Evolutionary conservation across 768 basidiomycete species (phyloP).

Genomic region (Lyophyllum semitale): DNA sequence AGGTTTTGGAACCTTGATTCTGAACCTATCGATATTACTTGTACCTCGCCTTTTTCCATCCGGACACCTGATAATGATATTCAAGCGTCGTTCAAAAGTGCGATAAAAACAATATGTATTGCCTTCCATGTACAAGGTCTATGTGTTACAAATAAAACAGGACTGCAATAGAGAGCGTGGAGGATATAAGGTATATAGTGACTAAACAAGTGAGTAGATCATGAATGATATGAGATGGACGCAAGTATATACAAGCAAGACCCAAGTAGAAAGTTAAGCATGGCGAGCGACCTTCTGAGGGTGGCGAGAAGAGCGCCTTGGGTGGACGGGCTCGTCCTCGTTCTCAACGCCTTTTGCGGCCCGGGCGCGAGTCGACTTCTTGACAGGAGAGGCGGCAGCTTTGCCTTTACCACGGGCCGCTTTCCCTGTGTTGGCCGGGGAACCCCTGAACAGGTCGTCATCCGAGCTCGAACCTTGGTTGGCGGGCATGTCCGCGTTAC

Average conservation of each 20-base stretch:
- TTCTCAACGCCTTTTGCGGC: conserved; percentile 13
- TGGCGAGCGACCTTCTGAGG: conserved; percentile 32
- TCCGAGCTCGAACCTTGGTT: conserved; percentile 10
- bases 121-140: background rate
- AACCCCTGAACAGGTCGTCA: conserved; percentile 2
- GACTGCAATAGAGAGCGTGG: background rate
- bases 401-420: conserved; percentile 19
- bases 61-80: no score
- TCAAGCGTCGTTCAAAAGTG: no score
- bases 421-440: conserved; percentile 1
- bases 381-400: conserved; percentile 7
- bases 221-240: background rate
- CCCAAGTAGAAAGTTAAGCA: conserved; percentile 2
- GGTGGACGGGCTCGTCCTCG: conserved; percentile 22
- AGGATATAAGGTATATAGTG: background rate
- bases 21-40: no score
- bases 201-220: no score
- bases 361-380: conserved; percentile 5
- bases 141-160: background rate
- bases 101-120: no score
- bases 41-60: no score
- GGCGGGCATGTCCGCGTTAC: background rate
- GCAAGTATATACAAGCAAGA: background rate
- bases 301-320: conserved; percentile 35
- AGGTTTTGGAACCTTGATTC: no score